Percentiles rank a stretch among this genome's conserved stretches.
Conservation (phyloP, 257 asterid genomes). For the Echium plantagineum region DNA sequence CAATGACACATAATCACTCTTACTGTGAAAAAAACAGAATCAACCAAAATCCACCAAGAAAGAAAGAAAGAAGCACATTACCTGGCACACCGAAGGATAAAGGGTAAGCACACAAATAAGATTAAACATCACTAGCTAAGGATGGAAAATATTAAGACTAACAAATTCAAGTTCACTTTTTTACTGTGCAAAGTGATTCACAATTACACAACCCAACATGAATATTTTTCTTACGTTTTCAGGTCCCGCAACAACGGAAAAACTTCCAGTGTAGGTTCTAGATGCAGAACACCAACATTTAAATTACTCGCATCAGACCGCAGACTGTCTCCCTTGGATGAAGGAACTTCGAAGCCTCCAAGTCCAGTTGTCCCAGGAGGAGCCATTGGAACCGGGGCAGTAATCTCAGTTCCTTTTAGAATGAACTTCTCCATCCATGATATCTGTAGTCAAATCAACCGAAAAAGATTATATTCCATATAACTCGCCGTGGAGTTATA, state of each 20-base stretch:
- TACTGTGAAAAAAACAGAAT: no score
- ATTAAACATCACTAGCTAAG: no score
- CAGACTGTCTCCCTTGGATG: slow-evolving; percentile 80
- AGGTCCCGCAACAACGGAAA: slow-evolving; percentile 88
- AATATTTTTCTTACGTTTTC: slow-evolving; percentile 45
- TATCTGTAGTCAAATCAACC: slow-evolving; percentile 45
- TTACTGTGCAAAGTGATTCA: background rate
- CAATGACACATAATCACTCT: no score
- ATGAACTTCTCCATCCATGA: slow-evolving; percentile 99
- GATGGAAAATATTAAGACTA: no score
- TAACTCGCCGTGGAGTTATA: no score
- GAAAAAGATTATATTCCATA: slow-evolving; percentile 2
- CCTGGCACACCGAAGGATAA: no score
- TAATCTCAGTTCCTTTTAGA: slow-evolving; percentile 86
- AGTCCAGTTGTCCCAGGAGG: slow-evolving; percentile 93
- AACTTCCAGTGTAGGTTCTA: slow-evolving; percentile 91
- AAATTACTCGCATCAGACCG: slow-evolving; percentile 92
- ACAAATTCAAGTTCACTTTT: no score
- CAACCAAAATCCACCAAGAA: no score
- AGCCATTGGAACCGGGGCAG: slow-evolving; percentile 95
- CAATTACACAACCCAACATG: background rate
- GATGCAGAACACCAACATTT: slow-evolving; percentile 97
- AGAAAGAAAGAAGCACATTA: no score
- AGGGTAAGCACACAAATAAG: no score
- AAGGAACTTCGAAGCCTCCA: slow-evolving; percentile 98